Evolutionary conservation across 768 basidiomycete genomes (phyloP).

Genomic region (Russula sp.): DNA sequence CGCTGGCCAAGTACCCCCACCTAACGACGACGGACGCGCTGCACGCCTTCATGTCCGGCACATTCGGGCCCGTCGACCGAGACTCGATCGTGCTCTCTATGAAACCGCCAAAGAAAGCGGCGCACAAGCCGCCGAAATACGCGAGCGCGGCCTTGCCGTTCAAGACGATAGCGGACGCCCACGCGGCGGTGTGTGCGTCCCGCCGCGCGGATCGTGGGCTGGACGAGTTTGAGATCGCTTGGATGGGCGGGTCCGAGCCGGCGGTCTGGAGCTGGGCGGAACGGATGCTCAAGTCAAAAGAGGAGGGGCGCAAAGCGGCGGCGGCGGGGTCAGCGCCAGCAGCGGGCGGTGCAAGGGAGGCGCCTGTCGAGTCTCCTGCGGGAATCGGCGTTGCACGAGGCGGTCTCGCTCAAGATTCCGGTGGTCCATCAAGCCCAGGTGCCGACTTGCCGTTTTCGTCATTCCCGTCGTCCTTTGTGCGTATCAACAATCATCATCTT

Average conservation of each 20-base stretch:
- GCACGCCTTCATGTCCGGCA: slow-evolving; percentile 39
- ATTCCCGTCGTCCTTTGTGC: slow-evolving; percentile 13
- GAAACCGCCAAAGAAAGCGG: slow-evolving; percentile 50
- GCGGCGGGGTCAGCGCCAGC: neutral
- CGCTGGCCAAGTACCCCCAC: slow-evolving; percentile 46
- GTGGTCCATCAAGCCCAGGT: neutral
- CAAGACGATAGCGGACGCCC: slow-evolving; percentile 66
- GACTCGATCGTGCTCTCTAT: slow-evolving; percentile 61
- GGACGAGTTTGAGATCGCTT: slow-evolving; percentile 57
- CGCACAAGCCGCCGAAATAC: slow-evolving; percentile 52
- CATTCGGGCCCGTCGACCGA: slow-evolving; percentile 58
- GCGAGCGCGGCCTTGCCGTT: slow-evolving; percentile 73
- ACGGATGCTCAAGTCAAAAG: slow-evolving; percentile 57
- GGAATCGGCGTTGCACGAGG: neutral
- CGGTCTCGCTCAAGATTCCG: neutral
- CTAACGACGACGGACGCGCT: slow-evolving; percentile 48
- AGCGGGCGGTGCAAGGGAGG: neutral
- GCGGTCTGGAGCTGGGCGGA: slow-evolving; percentile 65
- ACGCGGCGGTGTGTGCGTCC: slow-evolving; percentile 62
- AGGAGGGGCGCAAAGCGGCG: neutral
- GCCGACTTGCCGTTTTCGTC: neutral
- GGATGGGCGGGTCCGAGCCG: slow-evolving; percentile 73
- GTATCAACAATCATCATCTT: neutral
- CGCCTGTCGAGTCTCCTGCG: neutral
- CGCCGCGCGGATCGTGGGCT: slow-evolving; percentile 45